Conservation (phyloP, 352 stramenopile species). For the Phytophthora sp. region DNA sequence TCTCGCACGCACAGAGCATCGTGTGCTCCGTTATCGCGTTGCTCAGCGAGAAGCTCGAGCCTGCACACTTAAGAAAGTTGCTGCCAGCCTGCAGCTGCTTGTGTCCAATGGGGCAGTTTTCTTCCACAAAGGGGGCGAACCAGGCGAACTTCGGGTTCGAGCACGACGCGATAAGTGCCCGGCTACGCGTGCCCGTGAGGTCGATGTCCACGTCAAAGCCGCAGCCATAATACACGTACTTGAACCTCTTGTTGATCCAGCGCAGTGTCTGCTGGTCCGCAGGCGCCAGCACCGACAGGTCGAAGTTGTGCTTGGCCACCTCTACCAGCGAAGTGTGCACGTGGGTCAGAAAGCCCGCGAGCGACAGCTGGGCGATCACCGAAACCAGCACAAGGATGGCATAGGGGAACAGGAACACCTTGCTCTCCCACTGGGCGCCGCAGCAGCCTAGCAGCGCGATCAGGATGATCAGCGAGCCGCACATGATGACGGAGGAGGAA, state of each 20-base stretch:
- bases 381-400: constrained; percentile 80
- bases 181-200: constrained; percentile 43
- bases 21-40: constrained; percentile 76
- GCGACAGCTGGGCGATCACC: constrained; percentile 76
- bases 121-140: constrained; percentile 77
- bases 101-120: constrained; percentile 71
- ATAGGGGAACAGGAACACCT: constrained; percentile 86
- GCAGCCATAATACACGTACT: constrained; percentile 77
- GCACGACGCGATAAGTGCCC: constrained; percentile 57
- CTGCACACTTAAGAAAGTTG: constrained; percentile 75
- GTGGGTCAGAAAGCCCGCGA: constrained; percentile 83
- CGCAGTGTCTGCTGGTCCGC: constrained; percentile 69
- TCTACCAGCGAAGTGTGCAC: constrained; percentile 76
- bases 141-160: constrained; percentile 63
- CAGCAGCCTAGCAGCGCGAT: constrained; percentile 83
- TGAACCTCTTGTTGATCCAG: constrained; percentile 83
- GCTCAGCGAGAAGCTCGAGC: constrained; percentile 63
- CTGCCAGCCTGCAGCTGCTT: constrained; percentile 59
- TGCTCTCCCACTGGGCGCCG: constrained; percentile 86
- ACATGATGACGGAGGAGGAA: constrained; percentile 81
- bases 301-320: constrained; percentile 73
- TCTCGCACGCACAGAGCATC: constrained; percentile 85
- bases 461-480: constrained; percentile 76
- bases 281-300: constrained; percentile 58
- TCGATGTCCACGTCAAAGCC: constrained; percentile 72